phyloP scores from a whole-genome alignment of 2,329 filamentous ascomycete genomes.

The Fusarium guadeloupense region DNA sequence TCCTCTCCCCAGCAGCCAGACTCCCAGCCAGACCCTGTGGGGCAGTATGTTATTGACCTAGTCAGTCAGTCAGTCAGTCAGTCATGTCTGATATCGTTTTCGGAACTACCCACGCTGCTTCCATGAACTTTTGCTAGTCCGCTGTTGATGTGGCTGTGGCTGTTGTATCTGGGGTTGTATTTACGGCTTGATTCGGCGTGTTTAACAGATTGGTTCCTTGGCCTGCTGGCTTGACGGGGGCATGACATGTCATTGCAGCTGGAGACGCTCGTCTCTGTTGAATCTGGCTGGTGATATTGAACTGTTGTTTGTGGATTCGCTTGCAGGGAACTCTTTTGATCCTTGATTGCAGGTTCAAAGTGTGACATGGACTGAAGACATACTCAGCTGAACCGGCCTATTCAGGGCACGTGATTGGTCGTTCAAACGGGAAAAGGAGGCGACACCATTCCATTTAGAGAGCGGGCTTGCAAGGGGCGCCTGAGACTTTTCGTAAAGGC shows the following conservation, averaged over 20 bases:
- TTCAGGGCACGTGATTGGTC: conserved; percentile 34
- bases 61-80: too few species aligned
- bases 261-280: not conserved
- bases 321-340: conserved; percentile 8
- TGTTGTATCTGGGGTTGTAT: conserved; percentile 19
- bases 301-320: conserved; percentile 20
- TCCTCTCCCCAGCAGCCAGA: not conserved
- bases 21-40: too few species aligned
- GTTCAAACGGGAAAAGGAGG: conserved; percentile 3
- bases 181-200: conserved; percentile 2
- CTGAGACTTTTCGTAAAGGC: conserved; percentile 22
- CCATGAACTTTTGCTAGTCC: conserved; percentile 22
- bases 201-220: not conserved
- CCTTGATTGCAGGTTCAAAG: conserved; percentile 14
- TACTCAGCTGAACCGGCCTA: conserved; percentile 36
- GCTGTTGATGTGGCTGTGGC: not conserved
- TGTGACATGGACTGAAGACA: conserved; percentile 30
- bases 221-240: not conserved
- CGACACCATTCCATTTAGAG: conserved; percentile 28
- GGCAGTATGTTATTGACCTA: too few species aligned
- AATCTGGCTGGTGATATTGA: too few species aligned
- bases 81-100: not conserved
- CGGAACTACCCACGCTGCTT: conserved; percentile 3
- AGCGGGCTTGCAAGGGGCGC: conserved; percentile 30
- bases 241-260: not conserved